A percentile compares a stretch with the other conserved stretches of the same genome.
phyloP scores from a whole-genome alignment of 129 eudicot species.

The Rutidosis leptorrhynchoides region DNA sequence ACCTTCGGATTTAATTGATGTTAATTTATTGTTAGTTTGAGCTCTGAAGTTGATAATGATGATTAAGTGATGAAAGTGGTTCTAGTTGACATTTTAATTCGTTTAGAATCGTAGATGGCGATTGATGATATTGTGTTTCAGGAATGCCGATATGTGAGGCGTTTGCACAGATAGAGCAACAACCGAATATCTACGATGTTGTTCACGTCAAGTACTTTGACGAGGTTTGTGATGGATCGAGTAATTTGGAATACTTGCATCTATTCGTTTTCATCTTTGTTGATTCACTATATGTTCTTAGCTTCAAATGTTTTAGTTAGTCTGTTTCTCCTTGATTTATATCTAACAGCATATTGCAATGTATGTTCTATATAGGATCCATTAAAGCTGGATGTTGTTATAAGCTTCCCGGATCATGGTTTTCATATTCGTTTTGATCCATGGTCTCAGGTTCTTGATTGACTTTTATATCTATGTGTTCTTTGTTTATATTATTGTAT shows the following conservation, averaged over 20 bases:
- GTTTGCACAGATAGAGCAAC: slow-evolving; percentile 89
- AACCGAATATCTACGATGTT: slow-evolving; percentile 85
- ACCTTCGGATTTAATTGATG: background rate
- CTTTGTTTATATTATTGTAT: background rate
- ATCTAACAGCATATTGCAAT: background rate
- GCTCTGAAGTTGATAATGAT: background rate
- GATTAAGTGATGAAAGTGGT: background rate
- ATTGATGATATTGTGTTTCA: slow-evolving; percentile 35
- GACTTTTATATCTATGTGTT: background rate
- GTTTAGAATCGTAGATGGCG: slow-evolving; percentile 10
- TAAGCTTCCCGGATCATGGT: slow-evolving; percentile 91
- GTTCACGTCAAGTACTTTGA: slow-evolving; percentile 94
- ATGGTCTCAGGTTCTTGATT: slow-evolving; percentile 64
- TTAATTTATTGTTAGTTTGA: too few species aligned
- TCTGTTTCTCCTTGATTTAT: background rate
- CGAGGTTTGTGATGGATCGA: slow-evolving; percentile 53
- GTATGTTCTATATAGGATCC: slow-evolving; percentile 63
- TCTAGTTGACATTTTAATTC: background rate
- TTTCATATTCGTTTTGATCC: slow-evolving; percentile 86
- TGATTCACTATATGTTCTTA: background rate
- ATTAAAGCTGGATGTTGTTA: slow-evolving; percentile 76
- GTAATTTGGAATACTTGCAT: background rate
- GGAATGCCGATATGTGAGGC: slow-evolving; percentile 99
- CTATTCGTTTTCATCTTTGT: slow-evolving; percentile 6
- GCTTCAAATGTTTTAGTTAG: background rate